Base-by-base conservation (phyloP, 164 flowering plant species). In the Vitis rupestris region DNA sequence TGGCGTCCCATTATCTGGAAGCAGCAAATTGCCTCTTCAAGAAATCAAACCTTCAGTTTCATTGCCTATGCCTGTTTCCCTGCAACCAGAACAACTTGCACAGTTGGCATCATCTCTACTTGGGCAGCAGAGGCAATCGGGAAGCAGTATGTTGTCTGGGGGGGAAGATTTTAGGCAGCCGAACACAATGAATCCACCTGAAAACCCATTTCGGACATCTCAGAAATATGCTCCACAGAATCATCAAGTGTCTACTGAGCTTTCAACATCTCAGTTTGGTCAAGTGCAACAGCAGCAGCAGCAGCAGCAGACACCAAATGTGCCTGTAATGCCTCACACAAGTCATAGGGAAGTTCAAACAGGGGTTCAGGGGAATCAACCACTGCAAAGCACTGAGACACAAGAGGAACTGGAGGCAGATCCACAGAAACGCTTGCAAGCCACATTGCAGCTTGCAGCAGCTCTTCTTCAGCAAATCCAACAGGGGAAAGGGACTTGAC, bases 381-480 rank as follows among this genome's bases (percentile, higher is more conserved):
- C 66, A 50, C 49, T 48, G 61, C 87, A 78, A 62, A 79, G 30
- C 66, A 58, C 23, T 67, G 70, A 72, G 55, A 50, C 63, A 19
- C 77, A 76, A 64, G 89, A 80, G 57, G 97, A 87, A 65, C 72
- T 57, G 7, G 97, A 90, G 12, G 75, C 76, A 23, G 91, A 89
- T 76, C 90, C 98, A 31, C 97, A 94, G 84, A 88, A 87, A 76
- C 95, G 99, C 14, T 83, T 94, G 60, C 97, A 92, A 81, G 97
- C 98, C 62, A 94, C 99, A 12, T 75, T 94, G 72, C 95, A 91
- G 80, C 83, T 94, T 31, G 99, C 99, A 8, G 99, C 99, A 14
- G 83, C 97, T 58, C 92, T 94, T 78, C 97, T 94, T 80, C 97
- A 94, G 83, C 99, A 94, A 76, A 91, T 94, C 70, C 98, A 94